Evolutionary conservation across 2,329 filamentous ascomycete genomes (phyloP).

Genomic region (Fusarium sp.): DNA sequence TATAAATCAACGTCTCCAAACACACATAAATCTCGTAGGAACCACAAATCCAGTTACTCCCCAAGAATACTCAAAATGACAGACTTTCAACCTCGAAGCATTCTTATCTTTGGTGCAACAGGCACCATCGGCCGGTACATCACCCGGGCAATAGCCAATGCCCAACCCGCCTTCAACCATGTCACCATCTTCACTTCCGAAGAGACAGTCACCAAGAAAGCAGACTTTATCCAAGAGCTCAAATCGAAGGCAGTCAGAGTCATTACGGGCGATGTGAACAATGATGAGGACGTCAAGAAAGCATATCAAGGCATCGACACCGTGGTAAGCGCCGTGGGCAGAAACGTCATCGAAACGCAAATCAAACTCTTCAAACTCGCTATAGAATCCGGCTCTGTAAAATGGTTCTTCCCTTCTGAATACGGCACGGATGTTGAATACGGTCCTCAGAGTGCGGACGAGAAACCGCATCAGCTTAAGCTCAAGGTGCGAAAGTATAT

Average conservation of each 20-base stretch:
- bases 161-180: constrained; percentile 52
- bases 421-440: constrained; percentile 76
- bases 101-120: constrained; percentile 55
- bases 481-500: constrained; percentile 74
- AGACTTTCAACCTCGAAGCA: constrained; percentile 34
- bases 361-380: constrained; percentile 72
- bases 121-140: constrained; percentile 59
- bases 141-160: constrained; percentile 52
- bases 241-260: constrained; percentile 43
- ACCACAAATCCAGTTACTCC: neutral
- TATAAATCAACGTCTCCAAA: constrained; percentile 1
- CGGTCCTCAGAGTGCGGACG: constrained; percentile 65
- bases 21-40: neutral
- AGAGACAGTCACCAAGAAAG: constrained; percentile 34
- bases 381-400: constrained; percentile 64
- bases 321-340: constrained; percentile 73
- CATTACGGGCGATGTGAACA: constrained; percentile 55
- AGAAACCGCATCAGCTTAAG: constrained; percentile 78
- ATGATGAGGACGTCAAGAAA: constrained; percentile 60
- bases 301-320: constrained; percentile 73
- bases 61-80: constrained; percentile 26
- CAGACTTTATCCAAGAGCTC: constrained; percentile 35
- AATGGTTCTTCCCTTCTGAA: constrained; percentile 76
- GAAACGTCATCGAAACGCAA: constrained; percentile 71
- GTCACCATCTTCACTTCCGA: constrained; percentile 53